phyloP scores from a whole-genome alignment of 306 rosid species.

The Datisca glomerata region DNA sequence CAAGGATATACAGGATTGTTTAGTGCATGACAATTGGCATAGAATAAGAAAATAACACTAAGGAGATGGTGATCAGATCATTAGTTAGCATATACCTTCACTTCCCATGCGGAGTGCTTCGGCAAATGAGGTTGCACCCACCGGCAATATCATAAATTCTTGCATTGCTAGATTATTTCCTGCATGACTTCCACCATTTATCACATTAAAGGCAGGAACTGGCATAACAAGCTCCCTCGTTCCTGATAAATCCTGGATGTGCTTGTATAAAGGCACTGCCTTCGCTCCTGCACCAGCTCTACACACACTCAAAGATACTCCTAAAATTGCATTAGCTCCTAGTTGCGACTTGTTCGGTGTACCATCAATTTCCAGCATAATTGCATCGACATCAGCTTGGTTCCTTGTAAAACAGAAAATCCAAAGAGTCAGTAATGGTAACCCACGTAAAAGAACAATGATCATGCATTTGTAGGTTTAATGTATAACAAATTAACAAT shows the following conservation, averaged over 20 bases:
- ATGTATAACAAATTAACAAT: too few species aligned
- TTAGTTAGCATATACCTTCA: conserved; percentile 63
- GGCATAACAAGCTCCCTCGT: conserved; percentile 96
- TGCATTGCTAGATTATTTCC: conserved; percentile 98
- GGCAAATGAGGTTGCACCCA: conserved; percentile 84
- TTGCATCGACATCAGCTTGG: conserved; percentile 79
- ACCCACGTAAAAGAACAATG: too few species aligned
- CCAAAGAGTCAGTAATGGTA: background rate
- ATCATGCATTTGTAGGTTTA: too few species aligned
- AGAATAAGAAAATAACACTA: too few species aligned
- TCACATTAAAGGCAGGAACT: conserved; percentile 95
- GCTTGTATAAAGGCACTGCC: conserved; percentile 80
- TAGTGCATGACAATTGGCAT: too few species aligned
- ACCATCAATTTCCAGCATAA: conserved; percentile 94
- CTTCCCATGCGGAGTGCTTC: conserved; percentile 95
- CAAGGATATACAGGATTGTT: conserved; percentile 7
- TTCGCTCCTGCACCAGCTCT: conserved; percentile 98
- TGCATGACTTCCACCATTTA: conserved; percentile 95
- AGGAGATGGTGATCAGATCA: background rate
- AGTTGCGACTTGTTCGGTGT: conserved; percentile 90
- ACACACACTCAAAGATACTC: conserved; percentile 86
- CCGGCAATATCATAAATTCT: conserved; percentile 92
- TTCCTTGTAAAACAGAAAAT: conserved; percentile 34
- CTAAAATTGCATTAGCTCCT: conserved; percentile 96
- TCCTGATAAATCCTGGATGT: conserved; percentile 80